phyloP scores from a whole-genome alignment of 2,329 filamentous ascomycete genomes.

The Aspergillus pseudoviridinutans region DNA sequence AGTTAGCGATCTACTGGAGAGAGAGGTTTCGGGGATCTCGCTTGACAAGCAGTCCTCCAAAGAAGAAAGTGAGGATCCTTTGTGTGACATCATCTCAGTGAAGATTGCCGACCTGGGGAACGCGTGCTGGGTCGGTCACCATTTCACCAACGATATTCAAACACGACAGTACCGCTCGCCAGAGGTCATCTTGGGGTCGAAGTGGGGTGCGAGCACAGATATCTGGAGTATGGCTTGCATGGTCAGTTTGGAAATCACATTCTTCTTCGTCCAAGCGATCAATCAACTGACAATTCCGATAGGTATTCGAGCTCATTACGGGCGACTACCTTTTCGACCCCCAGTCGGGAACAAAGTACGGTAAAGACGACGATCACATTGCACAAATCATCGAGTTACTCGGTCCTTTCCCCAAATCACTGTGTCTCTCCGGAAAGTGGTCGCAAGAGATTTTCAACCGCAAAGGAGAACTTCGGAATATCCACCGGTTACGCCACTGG shows the following conservation, averaged over 20 bases:
- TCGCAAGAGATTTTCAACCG: conserved; percentile 98
- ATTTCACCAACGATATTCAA: conserved; percentile 99
- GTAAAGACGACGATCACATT: conserved; percentile 98
- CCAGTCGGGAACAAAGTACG: conserved; percentile 97
- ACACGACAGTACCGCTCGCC: conserved; percentile 95
- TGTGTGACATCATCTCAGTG: conserved; percentile 81
- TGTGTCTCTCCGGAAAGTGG: conserved; percentile 94
- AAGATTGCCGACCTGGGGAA: conserved; percentile 99
- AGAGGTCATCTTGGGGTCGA: conserved; percentile 91
- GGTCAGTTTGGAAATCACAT: conserved; percentile 55
- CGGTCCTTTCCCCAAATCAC: conserved; percentile 84
- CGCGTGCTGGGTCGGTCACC: conserved; percentile 97
- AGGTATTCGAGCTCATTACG: conserved; percentile 97
- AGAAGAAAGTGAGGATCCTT: conserved; percentile 24
- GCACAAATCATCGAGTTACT: conserved; percentile 97
- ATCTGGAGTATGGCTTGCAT: conserved; percentile 99
- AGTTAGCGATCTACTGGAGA: conserved; percentile 77
- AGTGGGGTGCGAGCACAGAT: conserved; percentile 99
- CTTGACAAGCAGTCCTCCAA: conserved; percentile 66
- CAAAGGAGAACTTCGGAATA: conserved; percentile 94
- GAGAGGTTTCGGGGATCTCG: conserved; percentile 91
- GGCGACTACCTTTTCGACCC: conserved; percentile 98
- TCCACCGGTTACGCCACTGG: conserved; percentile 94
- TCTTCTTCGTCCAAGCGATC: neutral
- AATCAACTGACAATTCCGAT: conserved; percentile 9